Evolutionary conservation across 805 yeast genomes (phyloP).

Genomic region (Tetrapisispora namnaoensis): DNA sequence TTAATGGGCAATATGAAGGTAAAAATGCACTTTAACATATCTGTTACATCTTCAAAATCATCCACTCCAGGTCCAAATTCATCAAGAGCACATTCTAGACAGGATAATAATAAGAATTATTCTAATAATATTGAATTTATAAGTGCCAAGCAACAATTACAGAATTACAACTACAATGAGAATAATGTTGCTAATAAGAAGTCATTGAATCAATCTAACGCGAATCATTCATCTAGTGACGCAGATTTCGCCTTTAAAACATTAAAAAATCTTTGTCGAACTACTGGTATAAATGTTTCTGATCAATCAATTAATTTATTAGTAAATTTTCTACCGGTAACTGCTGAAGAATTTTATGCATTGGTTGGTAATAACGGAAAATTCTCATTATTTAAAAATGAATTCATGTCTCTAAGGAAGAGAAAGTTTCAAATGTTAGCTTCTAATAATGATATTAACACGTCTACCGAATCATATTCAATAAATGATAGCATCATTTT

Average conservation of each 20-base stretch:
- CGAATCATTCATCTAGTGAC: conserved; percentile 9
- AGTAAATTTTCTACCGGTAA: conserved; percentile 19
- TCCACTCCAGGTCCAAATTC: conserved; percentile 6
- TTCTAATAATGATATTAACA: conserved; percentile 2
- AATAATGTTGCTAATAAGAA: conserved; percentile 4
- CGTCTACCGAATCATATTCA: conserved; percentile 8
- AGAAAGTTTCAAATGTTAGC: conserved; percentile 8
- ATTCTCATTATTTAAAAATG: conserved; percentile 17
- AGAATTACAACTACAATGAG: conserved; percentile 6
- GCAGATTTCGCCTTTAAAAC: conserved; percentile 18
- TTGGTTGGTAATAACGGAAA: conserved; percentile 16
- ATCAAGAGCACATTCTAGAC: neutral
- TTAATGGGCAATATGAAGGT: conserved; percentile 37
- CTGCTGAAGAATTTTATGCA: conserved; percentile 17
- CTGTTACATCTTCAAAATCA: conserved; percentile 13
- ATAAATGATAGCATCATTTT: conserved; percentile 5
- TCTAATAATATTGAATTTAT: conserved; percentile 3
- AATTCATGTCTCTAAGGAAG: conserved; percentile 16
- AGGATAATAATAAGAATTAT: neutral
- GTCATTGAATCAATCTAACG: conserved; percentile 6
- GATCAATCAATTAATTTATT: conserved; percentile 18
- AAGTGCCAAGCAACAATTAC: conserved; percentile 11
- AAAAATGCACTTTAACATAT: conserved; percentile 40
- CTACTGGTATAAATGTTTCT: conserved; percentile 16
- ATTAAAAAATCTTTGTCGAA: conserved; percentile 16